A percentile compares a stretch with the other conserved stretches of the same genome.
These are phyloP conservation scores for Aspergillus floridensis DNA, from an alignment of 2,329 filamentous ascomycete genomes.

Conservation along the genomic window DNA sequence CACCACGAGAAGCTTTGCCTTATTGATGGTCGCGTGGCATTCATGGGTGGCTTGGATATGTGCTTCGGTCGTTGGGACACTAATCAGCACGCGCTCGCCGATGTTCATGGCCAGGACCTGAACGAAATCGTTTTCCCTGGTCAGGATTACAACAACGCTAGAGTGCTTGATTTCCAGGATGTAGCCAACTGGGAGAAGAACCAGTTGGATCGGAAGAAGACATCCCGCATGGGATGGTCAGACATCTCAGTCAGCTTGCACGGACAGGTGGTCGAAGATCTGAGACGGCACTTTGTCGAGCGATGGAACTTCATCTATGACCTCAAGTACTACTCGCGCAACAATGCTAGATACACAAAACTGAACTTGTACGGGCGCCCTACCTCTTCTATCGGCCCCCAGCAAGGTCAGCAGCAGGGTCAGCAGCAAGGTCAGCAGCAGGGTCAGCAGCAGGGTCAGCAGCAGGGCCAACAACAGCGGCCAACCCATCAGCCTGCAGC, in stretches of 20 bases:
- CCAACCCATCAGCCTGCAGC: slow-evolving; percentile 1
- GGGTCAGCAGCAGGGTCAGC: slow-evolving; percentile 15
- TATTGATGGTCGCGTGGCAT: slow-evolving; percentile 73
- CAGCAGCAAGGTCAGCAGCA: slow-evolving; percentile 18
- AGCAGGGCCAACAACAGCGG: slow-evolving; percentile 19
- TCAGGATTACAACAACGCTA: slow-evolving; percentile 90
- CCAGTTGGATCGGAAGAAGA: slow-evolving; percentile 75
- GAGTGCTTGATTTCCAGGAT: slow-evolving; percentile 76
- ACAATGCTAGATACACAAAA: slow-evolving; percentile 50
- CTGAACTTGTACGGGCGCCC: slow-evolving; percentile 35
- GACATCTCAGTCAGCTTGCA: slow-evolving; percentile 76
- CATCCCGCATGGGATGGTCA: slow-evolving; percentile 88
- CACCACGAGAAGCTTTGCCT: slow-evolving; percentile 90
- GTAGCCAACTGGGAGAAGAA: slow-evolving; percentile 80
- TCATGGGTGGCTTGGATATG: slow-evolving; percentile 89
- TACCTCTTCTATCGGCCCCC: slow-evolving; percentile 22
- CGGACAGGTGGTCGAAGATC: slow-evolving; percentile 71
- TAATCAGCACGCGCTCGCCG: slow-evolving; percentile 79
- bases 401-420: slow-evolving; percentile 13
- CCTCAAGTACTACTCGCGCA: slow-evolving; percentile 69
- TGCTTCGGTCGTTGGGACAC: slow-evolving; percentile 90
- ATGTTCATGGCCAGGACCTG: slow-evolving; percentile 75
- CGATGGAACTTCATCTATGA: slow-evolving; percentile 90
- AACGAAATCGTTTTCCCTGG: slow-evolving; percentile 78
- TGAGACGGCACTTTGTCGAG: slow-evolving; percentile 76